Evolutionary conservation across 768 basidiomycete genomes (phyloP), one percentile per base, ranked within the genome.

Genomic region (Neoboletus subvelutipes): DNA sequence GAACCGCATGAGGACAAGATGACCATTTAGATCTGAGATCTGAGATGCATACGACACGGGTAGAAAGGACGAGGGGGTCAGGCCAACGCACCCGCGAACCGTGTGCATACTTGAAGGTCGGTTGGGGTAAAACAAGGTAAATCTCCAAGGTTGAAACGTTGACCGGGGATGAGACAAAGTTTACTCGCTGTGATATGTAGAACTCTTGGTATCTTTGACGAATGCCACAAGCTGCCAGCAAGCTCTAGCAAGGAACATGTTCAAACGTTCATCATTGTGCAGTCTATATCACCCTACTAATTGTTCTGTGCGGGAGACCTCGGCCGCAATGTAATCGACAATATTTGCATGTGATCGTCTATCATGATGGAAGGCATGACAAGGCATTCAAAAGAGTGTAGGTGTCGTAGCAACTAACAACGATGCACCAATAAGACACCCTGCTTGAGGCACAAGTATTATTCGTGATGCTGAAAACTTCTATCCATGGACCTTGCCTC

Each of bases 401-500:
- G 24, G 50, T 58, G 63, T 64, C 68, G 40, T 67, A 51, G 24
- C 45, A 49, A 40, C 36, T 24, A 37, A 34, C 42, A 41, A 48
- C 11, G 40, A 36, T 50, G 24, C 20, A 41, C 41, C 28, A 7
- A 8, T 34, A 45, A 22, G 15, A 45, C 41, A 33, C 31, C 50
- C n/a, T 24, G 10, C 20, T 6, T 4, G 15, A 52, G 28, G 43
- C 48, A 42, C 39, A 40, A 59, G 33, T 48, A 55, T 50, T 56
- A 52, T 50, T 43, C 36, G 40, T 51, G 29, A 37, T 55, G 31
- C 15, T 29, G 45, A 56, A 55, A 58, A 54, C 56, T 52, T 61
- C 50, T 51, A 48, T 53, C 22, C 54, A 43, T 15, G 20, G 1
- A 11, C 24, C 9, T 13, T 31, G 1, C 20, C 46, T 8, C 31